Base-by-base conservation (phyloP, 345 rosid species). In the Carallia brachiata region DNA sequence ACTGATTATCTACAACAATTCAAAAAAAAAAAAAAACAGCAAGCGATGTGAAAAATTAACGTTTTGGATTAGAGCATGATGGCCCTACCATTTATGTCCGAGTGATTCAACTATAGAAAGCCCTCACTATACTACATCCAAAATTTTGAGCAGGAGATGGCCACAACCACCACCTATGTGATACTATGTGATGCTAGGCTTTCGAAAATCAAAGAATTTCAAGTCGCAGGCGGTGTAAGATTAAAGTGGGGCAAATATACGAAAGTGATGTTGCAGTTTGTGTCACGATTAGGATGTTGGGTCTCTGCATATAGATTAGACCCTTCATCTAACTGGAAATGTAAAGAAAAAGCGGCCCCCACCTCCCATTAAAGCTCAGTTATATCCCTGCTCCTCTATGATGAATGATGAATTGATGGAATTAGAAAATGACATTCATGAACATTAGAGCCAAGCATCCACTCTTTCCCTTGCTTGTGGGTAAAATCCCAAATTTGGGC, bases 401-500 rank as follows among this genome's bases (percentile, higher is more conserved):
- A 13, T 4, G 52, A 59, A 13, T 5, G 55, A 13, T 4, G 52
- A 59, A 13, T 77, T 55, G 72, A 73, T 40, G 6, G 48, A 40
- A 40, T 8, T 50, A 57, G 69, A 70, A 55, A 66, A 62, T 66
- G 78, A 73, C 59, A 30, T 47, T 57, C 44, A 61, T 30, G 37
- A 15, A 47, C 63, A 28, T 18, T 61, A 23, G 12, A 17, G n/a
- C 12, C 13, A n/a, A 6, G 5, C 4, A 8, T 30, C 55, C 34
- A n/a, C 32, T n/a, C 27, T 48, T 13, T 54, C 55, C 62, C 59
- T 50, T 6, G 7, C 12, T 27, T 7, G n/a, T 23, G 16, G 5
- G 27, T 52, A 10, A 40, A 12, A 8, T 40, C 13, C 13, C 48
- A 40, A 8, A 8, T 9, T 40, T 10, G 48, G 48, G 13, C 9